A percentile compares a stretch with the other conserved stretches of the same genome.
Conservation (phyloP, 1,139 yeast genomes). For the Petasospora fabianii region DNA sequence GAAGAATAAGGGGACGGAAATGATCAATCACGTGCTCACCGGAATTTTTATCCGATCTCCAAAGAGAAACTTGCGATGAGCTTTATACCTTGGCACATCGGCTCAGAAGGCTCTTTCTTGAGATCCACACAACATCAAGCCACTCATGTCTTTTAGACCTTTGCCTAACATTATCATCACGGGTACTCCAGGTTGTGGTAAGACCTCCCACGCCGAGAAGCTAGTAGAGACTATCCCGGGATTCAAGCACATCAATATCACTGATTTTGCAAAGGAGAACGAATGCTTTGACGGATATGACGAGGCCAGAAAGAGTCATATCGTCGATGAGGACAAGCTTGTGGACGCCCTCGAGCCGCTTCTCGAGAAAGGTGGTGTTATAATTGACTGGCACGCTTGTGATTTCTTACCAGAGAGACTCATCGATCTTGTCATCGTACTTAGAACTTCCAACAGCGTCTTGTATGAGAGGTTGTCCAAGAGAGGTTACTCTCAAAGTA, state of each 20-base stretch:
- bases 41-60: neutral
- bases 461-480: slow-evolving; percentile 72
- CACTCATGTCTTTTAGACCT: slow-evolving; percentile 33
- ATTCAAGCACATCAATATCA: slow-evolving; percentile 62
- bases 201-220: slow-evolving; percentile 75
- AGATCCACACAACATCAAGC: neutral
- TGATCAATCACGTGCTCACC: neutral
- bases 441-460: slow-evolving; percentile 68
- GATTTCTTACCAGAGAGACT: slow-evolving; percentile 91
- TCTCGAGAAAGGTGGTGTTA: slow-evolving; percentile 75
- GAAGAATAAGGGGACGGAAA: too few species aligned
- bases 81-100: neutral
- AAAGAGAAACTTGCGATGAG: neutral
- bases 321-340: slow-evolving; percentile 89
- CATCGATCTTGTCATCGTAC: slow-evolving; percentile 87
- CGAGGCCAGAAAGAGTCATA: slow-evolving; percentile 76
- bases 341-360: slow-evolving; percentile 78
- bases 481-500: slow-evolving; percentile 72
- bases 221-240: slow-evolving; percentile 49
- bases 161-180: slow-evolving; percentile 84
- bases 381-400: slow-evolving; percentile 97
- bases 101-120: neutral
- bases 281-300: slow-evolving; percentile 83
- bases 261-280: slow-evolving; percentile 77
- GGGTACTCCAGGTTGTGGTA: slow-evolving; percentile 98